phyloP scores from a whole-genome alignment of 1,284 basidiomycete species.

The Ustilago nuda region DNA sequence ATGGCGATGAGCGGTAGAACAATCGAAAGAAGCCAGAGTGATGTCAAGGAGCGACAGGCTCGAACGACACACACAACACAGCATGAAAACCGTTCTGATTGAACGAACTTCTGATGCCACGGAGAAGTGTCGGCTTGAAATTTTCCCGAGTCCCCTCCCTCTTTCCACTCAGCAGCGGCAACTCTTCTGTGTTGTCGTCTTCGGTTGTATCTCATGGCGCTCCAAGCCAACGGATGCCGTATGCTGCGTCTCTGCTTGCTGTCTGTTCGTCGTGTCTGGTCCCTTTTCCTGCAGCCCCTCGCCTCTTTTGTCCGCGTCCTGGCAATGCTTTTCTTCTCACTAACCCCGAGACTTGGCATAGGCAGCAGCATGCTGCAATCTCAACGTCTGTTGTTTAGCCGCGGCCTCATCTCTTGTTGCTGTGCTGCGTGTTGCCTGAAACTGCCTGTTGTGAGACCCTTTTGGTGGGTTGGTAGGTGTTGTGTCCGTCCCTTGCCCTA shows the following conservation, averaged over 20 bases:
- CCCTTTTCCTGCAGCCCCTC: not conserved
- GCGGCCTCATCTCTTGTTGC: not conserved
- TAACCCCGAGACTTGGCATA: constrained; percentile 8
- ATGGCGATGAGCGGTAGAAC: constrained; percentile 20
- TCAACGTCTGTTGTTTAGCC: constrained; percentile 6
- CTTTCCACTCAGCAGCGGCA: not conserved
- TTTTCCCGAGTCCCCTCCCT: not conserved
- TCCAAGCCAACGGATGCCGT: not conserved
- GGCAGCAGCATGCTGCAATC: not conserved
- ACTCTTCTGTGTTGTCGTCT: not conserved
- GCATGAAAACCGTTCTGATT: not conserved
- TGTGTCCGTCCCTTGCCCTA: not conserved
- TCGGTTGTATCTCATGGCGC: not conserved
- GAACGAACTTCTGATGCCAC: not conserved
- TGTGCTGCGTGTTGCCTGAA: not conserved
- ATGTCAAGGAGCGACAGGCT: constrained; percentile 6
- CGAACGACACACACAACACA: constrained; percentile 22
- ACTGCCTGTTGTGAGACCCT: not conserved
- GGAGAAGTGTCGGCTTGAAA: constrained; percentile 1
- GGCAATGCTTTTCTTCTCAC: constrained; percentile 3
- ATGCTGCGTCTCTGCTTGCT: not conserved
- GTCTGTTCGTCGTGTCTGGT: not conserved
- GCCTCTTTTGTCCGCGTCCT: not conserved
- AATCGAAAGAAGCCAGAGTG: not conserved
- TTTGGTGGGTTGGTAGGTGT: constrained; percentile 8